Base-by-base conservation (phyloP, 345 rosid genomes). In the Acer campestre region DNA sequence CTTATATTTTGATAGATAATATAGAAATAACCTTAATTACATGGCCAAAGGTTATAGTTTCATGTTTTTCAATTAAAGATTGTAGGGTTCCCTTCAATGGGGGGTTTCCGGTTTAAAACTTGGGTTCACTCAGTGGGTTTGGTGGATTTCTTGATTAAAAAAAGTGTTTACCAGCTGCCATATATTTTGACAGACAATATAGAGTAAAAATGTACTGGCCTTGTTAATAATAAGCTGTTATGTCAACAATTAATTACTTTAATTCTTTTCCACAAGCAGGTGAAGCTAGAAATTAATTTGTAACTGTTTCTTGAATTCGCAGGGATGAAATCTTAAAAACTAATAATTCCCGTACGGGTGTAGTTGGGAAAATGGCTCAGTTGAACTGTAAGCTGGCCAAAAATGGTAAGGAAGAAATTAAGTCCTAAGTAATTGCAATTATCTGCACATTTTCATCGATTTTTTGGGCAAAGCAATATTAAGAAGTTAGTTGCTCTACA, bases 221-320 rank as follows among this genome's bases (percentile, higher is more conserved):
- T 2, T 58, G 7, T 61, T 58, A 35, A 35, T 56, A 20, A 38
- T 58, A 31, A 38, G 14, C 22, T 73, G 27, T 59, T 20, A 16
- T 6, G 58, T 51, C 31, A 13, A 65, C 25, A 35, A 66, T n/a
- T 25, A 58, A 51, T 63, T 49, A 10, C 46, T 49, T 75, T 9
- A 66, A 65, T 49, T 75, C 63, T 65, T 66, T 53, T 65, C 62
- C 3, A 27, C 8, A 51, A 75, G 63, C 65, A 53, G 71, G 72
- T 75, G 64, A 35, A 65, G 51, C 48, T 49, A 65, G n/a, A 75
- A 65, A 49, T 74, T 64, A 74, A 66, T 75, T 7, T 18, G 67
- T 38, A 75, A 67, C 72, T 14, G 66, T 58, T 35, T 53, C 71
- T 65, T 67, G 53, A 75, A 35, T 53, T 7, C 48, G 17, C 1